Evolutionary conservation across 441 rosid genomes (phyloP), one percentile per base, ranked within the genome.

Genomic region (California macrophylla): DNA sequence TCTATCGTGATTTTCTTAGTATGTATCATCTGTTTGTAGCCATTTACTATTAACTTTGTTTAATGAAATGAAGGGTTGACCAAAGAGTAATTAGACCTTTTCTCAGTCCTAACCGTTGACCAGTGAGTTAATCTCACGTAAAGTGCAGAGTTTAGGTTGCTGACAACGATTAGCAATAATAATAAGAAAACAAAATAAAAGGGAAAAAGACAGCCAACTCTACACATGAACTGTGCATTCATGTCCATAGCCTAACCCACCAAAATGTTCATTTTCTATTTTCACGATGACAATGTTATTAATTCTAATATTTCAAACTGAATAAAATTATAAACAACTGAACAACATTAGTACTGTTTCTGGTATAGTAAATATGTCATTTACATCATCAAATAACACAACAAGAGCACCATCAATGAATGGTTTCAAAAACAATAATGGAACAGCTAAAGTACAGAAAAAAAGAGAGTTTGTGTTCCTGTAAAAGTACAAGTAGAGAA

Each of bases 201-300:
- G 52, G 12, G 21, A 15, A 8, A 66, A 32, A 29, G 80, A 78
- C 79, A 81, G 32, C 76, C 71, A 64, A 72, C 66, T 70, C 76
- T 50, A 32, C 58, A 25, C 75, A 42, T 25, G n/a, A 6, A 45
- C 5, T 23, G 26, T 28, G 10, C 13, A 25, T 10, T 50, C 32
- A 60, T 24, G 32, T 60, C 18, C 64, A 12, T 60, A 3, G 32
- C 64, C 64, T 60, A 26, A 25, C 64, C 64, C 12, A 50, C 5
- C 50, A 28, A 9, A 36, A 36, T 36, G 42, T 36, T 36, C 42
- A 36, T 36, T 0, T 7, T 36, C 42, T 7, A 36, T 36, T 13
- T 1, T 36, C 42, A 36, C 7, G 15, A 36, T 13, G 10, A 36
- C 7, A 2, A 36, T 13, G 7, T 36, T 13, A 7, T 36, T 36